Conservation (phyloP, 2,329 filamentous ascomycete species). For the Aspergillus chevalieri region DNA sequence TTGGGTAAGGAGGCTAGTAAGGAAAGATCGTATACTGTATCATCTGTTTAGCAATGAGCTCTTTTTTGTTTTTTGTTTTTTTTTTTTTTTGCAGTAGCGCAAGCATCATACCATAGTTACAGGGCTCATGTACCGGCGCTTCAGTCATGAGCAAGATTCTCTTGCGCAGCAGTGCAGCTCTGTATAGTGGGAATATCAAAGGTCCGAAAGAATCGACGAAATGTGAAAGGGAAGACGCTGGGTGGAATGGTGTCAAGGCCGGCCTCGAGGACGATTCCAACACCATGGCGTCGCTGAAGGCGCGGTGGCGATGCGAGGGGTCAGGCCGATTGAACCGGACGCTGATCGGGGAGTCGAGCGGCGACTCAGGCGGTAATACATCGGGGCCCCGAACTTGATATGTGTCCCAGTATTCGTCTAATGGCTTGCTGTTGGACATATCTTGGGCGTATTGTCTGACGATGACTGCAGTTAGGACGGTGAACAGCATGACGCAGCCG, state of each 20-base stretch:
- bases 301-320: constrained; percentile 26
- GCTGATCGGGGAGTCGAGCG: constrained; percentile 47
- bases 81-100: neutral
- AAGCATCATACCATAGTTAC: constrained; percentile 71
- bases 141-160: constrained; percentile 81
- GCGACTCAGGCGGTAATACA: constrained; percentile 37
- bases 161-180: constrained; percentile 78
- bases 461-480: constrained; percentile 7
- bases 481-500: neutral
- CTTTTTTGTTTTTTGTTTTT: neutral
- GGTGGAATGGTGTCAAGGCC: constrained; percentile 70
- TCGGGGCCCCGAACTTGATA: constrained; percentile 34
- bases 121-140: constrained; percentile 76
- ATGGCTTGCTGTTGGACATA: constrained; percentile 53
- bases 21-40: constrained; percentile 83
- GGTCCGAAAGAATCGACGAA: constrained; percentile 83
- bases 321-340: constrained; percentile 41
- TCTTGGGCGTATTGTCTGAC: constrained; percentile 56
- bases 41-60: constrained; percentile 14
- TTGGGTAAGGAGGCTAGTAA: constrained; percentile 82
- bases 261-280: constrained; percentile 41
- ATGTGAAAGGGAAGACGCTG: constrained; percentile 71
- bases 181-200: constrained; percentile 82
- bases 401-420: constrained; percentile 75
- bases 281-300: constrained; percentile 39